These are phyloP conservation scores for Leptographium radiaticola DNA, from an alignment of 2,329 filamentous ascomycete species.

Conservation along the genomic window DNA sequence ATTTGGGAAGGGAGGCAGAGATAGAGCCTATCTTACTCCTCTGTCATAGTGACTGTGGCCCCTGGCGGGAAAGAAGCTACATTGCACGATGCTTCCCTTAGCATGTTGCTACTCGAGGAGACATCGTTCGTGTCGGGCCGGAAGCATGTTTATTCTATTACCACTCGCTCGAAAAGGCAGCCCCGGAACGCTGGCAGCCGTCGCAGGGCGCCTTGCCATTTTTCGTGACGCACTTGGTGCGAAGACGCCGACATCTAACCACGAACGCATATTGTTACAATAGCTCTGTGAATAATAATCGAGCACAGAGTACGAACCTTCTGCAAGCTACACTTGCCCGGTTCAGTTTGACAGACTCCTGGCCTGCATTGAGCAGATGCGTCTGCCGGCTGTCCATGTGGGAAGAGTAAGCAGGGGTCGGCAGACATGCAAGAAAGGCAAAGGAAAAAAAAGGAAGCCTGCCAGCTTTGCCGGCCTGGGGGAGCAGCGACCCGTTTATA, in stretches of 20 bases:
- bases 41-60: constrained; percentile 5
- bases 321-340: constrained; percentile 4
- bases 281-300: background rate
- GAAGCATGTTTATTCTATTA: background rate
- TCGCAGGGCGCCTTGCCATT: constrained; percentile 3
- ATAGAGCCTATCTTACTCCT: background rate
- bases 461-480: background rate
- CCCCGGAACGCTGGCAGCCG: constrained; percentile 4
- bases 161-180: background rate
- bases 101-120: background rate
- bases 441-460: background rate
- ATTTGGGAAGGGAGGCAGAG: background rate
- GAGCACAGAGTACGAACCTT: background rate
- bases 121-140: background rate
- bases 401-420: background rate
- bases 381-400: background rate
- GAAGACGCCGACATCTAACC: constrained; percentile 4
- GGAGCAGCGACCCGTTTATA: background rate
- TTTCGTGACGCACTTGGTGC: constrained; percentile 5
- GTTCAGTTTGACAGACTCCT: background rate
- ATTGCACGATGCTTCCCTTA: background rate
- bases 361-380: background rate
- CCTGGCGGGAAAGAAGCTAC: constrained; percentile 2
- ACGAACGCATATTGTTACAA: background rate
- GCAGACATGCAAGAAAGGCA: background rate